Evolutionary conservation across 192 early-diverging fungal genomes (phyloP).

Genomic region (Globomyces pollinis-pini): DNA sequence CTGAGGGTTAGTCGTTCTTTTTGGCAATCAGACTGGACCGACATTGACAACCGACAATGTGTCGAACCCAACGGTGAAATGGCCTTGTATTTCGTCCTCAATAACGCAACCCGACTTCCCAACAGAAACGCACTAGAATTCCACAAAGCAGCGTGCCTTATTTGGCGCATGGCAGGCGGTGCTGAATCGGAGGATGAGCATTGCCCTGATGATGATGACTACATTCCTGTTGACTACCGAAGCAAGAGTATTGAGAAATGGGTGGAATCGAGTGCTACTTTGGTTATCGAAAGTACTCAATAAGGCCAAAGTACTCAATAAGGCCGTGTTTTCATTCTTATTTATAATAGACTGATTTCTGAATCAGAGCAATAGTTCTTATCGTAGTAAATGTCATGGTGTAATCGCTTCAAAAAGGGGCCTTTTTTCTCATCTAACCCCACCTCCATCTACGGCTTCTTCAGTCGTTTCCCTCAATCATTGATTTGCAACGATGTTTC

Average conservation of each 20-base stretch:
- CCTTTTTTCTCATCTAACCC: too few species aligned
- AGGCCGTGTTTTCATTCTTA: neutral
- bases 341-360: neutral
- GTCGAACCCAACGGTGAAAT: neutral
- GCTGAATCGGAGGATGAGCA: constrained; percentile 7
- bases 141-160: constrained; percentile 7
- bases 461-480: too few species aligned
- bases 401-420: too few species aligned
- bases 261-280: too few species aligned
- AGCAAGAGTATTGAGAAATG: too few species aligned
- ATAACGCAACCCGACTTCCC: constrained; percentile 6
- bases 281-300: too few species aligned
- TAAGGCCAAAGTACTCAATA: too few species aligned
- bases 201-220: constrained; percentile 2
- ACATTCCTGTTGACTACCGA: constrained; percentile 1
- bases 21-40: neutral
- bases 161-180: constrained; percentile 12
- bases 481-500: too few species aligned
- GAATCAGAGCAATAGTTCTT: too few species aligned
- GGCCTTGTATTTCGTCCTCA: neutral
- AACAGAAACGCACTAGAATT: constrained; percentile 11
- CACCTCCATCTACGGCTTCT: too few species aligned
- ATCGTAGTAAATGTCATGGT: too few species aligned
- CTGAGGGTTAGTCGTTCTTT: neutral
- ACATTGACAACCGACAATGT: neutral